Percentiles rank a stretch among this genome's conserved stretches.
These are phyloP conservation scores for Ganoderma boninense DNA, from an alignment of 1,284 basidiomycete genomes.

Conservation along the genomic window DNA sequence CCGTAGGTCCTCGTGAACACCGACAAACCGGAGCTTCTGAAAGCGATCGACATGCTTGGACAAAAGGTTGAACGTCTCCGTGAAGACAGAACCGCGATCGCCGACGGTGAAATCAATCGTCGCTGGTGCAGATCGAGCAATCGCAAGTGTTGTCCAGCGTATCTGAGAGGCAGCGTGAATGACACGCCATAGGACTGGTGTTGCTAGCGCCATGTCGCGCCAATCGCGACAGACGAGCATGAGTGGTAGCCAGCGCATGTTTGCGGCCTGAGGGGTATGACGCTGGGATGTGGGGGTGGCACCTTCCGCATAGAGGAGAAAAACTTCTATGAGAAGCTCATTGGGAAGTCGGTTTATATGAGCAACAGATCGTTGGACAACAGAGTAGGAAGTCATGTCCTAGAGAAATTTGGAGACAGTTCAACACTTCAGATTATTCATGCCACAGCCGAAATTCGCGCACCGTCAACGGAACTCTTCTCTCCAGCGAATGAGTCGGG, in stretches of 20 bases:
- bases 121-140: not conserved
- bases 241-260: not conserved
- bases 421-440: too few relatives aligned
- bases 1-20: not conserved
- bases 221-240: not conserved
- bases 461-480: too few relatives aligned
- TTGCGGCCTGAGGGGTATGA: not conserved
- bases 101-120: not conserved
- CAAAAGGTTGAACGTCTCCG: not conserved
- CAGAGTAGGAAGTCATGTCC: not conserved
- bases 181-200: not conserved
- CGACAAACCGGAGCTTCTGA: not conserved
- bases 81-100: not conserved
- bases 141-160: not conserved
- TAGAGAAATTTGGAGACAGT: not conserved
- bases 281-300: not conserved
- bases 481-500: too few relatives aligned
- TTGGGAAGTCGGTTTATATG: not conserved
- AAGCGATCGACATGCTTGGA: not conserved
- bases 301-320: not conserved
- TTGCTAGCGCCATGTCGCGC: not conserved
- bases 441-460: too few relatives aligned
- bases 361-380: not conserved
- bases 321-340: not conserved
- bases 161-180: not conserved